phyloP scores from a whole-genome alignment of 768 basidiomycete species.

The Lentinula boryana region DNA sequence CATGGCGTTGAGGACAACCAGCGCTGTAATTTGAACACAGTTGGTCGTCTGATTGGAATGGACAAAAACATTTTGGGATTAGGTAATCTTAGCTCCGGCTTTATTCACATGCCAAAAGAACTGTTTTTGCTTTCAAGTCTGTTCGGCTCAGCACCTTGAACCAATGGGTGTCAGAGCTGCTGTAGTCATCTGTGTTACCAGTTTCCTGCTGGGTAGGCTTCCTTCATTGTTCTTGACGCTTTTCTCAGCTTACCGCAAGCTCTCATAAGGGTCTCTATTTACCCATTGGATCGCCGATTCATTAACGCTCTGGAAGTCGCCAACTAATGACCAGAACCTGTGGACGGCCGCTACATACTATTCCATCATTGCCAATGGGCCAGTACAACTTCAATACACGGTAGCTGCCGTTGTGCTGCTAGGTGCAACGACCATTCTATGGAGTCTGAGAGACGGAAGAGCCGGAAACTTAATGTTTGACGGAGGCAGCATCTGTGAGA shows the following conservation, averaged over 20 bases:
- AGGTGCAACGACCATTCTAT: conserved; percentile 65
- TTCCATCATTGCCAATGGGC: conserved; percentile 65
- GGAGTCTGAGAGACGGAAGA: conserved; percentile 70
- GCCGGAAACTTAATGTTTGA: conserved; percentile 91
- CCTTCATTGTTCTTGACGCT: neutral
- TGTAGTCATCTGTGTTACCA: conserved; percentile 70
- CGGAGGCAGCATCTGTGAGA: conserved; percentile 80
- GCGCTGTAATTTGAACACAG: neutral
- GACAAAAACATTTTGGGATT: neutral
- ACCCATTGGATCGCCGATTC: conserved; percentile 95
- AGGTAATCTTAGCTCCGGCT: neutral
- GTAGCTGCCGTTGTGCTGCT: conserved; percentile 49
- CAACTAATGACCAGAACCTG: conserved; percentile 76
- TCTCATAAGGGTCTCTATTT: conserved; percentile 61
- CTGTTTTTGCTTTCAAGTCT: neutral
- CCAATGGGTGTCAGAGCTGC: conserved; percentile 69
- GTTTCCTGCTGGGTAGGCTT: conserved; percentile 69
- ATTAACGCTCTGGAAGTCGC: conserved; percentile 83
- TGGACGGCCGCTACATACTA: conserved; percentile 84
- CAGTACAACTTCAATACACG: conserved; percentile 49
- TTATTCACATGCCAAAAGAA: neutral
- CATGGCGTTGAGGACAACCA: conserved; percentile 38
- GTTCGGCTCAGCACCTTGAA: neutral
- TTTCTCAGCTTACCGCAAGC: neutral
- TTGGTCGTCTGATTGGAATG: neutral